Percentiles rank a stretch among this genome's conserved stretches.
Evolutionary conservation across 768 basidiomycete genomes (phyloP).

Genomic region (Porphyrellus cyaneotinctus): DNA sequence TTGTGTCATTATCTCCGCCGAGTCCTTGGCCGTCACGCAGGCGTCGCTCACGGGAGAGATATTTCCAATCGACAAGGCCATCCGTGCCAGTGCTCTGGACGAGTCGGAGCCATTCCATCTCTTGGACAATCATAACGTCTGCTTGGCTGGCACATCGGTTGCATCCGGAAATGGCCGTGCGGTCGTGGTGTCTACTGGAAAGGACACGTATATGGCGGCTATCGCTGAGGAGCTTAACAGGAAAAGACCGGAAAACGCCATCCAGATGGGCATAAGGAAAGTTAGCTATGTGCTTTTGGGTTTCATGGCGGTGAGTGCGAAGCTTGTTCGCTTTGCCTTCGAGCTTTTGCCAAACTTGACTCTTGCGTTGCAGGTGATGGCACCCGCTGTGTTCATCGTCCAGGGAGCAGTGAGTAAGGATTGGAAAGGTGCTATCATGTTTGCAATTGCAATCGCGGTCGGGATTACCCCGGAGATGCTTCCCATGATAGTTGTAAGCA

Average conservation of each 20-base stretch:
- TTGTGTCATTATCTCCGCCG: slow-evolving; percentile 31
- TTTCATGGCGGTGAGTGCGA: slow-evolving; percentile 27
- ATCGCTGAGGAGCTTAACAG: slow-evolving; percentile 33
- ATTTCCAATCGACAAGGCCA: slow-evolving; percentile 31
- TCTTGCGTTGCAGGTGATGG: slow-evolving; percentile 24
- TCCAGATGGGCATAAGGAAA: slow-evolving; percentile 32
- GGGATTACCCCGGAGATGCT: slow-evolving; percentile 34
- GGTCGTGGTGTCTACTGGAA: slow-evolving; percentile 30
- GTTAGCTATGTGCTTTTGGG: slow-evolving; percentile 31
- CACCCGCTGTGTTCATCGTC: slow-evolving; percentile 27
- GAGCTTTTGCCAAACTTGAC: neutral
- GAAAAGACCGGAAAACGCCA: slow-evolving; percentile 31
- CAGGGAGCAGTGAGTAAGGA: slow-evolving; percentile 32
- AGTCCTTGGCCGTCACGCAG: slow-evolving; percentile 32
- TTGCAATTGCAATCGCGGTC: slow-evolving; percentile 29
- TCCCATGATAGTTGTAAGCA: slow-evolving; percentile 32
- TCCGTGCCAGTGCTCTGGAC: slow-evolving; percentile 13
- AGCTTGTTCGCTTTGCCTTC: neutral
- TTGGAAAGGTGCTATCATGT: slow-evolving; percentile 31
- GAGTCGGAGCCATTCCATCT: slow-evolving; percentile 25
- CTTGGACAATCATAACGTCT: slow-evolving; percentile 31
- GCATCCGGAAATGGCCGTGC: slow-evolving; percentile 31
- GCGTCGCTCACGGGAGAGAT: slow-evolving; percentile 37
- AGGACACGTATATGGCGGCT: slow-evolving; percentile 34
- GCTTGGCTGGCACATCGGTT: slow-evolving; percentile 34